These are phyloP conservation scores for Acer yangbiense DNA, from an alignment of 345 rosid genomes.

Conservation along the genomic window DNA sequence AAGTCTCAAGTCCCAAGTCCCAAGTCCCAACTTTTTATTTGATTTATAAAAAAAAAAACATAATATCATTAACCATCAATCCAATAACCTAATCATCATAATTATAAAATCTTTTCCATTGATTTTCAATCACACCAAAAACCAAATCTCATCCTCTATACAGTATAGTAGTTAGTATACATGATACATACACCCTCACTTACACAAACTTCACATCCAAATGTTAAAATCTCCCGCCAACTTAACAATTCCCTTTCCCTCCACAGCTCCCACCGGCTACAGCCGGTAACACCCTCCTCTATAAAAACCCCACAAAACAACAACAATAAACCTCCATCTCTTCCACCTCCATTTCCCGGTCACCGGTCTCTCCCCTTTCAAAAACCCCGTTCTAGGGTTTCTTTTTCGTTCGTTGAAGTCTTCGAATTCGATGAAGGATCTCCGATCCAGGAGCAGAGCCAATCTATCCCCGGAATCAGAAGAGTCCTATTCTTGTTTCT, in stretches of 20 bases:
- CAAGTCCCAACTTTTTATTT: too few species aligned
- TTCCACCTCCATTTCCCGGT: conserved; percentile 14
- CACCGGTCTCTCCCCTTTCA: background rate
- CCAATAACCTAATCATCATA: too few species aligned
- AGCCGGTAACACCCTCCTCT: conserved; percentile 8
- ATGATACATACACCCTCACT: too few species aligned
- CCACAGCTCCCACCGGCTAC: conserved; percentile 17
- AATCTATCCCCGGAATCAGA: background rate
- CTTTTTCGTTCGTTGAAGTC: background rate
- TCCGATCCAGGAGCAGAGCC: background rate
- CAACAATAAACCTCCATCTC: background rate
- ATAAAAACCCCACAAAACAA: background rate
- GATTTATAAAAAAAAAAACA: too few species aligned
- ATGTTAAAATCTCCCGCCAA: conserved; percentile 28
- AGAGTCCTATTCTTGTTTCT: background rate
- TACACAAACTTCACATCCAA: background rate
- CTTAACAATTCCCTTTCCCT: conserved; percentile 16
- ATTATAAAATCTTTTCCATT: too few species aligned
- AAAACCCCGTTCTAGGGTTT: background rate
- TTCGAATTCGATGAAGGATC: conserved; percentile 12
- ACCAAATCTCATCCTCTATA: too few species aligned
- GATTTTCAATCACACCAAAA: too few species aligned
- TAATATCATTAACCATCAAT: too few species aligned
- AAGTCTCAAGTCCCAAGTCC: too few species aligned
- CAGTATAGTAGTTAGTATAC: too few species aligned